These are phyloP conservation scores for Taphrina populina DNA, from an alignment of 1,139 yeast species.

Conservation along the genomic window DNA sequence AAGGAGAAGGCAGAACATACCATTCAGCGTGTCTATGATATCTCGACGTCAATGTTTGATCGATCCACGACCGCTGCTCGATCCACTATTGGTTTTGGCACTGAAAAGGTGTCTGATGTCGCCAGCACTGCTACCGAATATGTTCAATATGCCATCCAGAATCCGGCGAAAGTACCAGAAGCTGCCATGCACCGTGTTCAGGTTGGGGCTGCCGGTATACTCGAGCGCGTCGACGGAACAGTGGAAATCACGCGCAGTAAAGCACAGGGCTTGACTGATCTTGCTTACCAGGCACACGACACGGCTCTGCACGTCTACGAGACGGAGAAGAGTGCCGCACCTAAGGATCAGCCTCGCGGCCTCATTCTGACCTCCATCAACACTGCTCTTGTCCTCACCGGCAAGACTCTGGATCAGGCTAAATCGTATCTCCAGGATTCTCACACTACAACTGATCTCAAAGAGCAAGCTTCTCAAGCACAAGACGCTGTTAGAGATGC, in stretches of 20 bases:
- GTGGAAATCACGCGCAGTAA: constrained; percentile 17
- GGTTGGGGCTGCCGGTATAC: constrained; percentile 1
- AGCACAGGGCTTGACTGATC: constrained; percentile 18
- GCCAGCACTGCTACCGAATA: constrained; percentile 21
- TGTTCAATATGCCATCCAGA: constrained; percentile 10
- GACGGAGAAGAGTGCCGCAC: constrained; percentile 12
- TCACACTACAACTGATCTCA: neutral
- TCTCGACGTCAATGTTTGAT: constrained; percentile 11
- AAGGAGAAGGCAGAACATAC: constrained; percentile 10
- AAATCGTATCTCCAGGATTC: constrained; percentile 15
- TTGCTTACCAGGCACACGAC: constrained; percentile 11
- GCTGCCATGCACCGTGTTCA: constrained; percentile 13
- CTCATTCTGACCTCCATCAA: constrained; percentile 16
- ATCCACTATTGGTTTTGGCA: neutral
- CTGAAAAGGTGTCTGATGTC: constrained; percentile 1
- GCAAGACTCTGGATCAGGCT: constrained; percentile 16
- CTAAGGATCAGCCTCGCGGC: constrained; percentile 23
- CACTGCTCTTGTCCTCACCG: constrained; percentile 14
- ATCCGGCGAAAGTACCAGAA: constrained; percentile 23
- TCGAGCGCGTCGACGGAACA: constrained; percentile 13
- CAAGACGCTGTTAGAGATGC: constrained; percentile 4
- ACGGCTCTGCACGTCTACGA: constrained; percentile 12
- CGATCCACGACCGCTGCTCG: constrained; percentile 22
- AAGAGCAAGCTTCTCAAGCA: neutral
- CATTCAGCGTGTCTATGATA: constrained; percentile 13